Conservation (phyloP, 2,329 filamentous ascomycete genomes). For the Venturia aucupariae region DNA sequence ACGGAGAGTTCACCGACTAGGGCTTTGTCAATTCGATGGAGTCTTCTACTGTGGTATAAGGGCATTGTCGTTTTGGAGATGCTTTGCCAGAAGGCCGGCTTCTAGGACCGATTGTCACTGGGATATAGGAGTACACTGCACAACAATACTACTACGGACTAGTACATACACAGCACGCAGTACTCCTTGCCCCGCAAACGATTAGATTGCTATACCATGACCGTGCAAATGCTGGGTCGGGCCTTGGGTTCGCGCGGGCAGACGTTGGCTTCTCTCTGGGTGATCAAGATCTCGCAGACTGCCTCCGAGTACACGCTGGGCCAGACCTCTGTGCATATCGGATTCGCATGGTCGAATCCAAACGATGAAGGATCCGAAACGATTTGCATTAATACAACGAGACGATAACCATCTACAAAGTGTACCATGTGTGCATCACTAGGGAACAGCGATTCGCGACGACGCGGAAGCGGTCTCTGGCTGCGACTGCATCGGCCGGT, state of each 20-base stretch:
- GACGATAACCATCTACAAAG: no score
- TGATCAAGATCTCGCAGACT: no score
- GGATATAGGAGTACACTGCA: no score
- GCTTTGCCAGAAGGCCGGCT: no score
- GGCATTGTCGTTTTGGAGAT: background rate
- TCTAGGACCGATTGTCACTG: background rate
- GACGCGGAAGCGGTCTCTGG: background rate
- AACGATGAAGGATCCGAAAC: background rate
- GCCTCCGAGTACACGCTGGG: background rate
- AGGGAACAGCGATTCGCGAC: no score
- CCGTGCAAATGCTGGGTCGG: background rate
- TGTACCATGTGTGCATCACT: background rate
- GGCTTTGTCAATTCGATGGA: background rate
- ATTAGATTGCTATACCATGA: no score
- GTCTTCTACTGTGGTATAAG: background rate
- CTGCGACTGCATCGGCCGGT: background rate
- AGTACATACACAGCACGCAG: no score
- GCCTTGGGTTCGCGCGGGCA: background rate
- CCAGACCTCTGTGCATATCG: background rate
- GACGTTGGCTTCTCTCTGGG: no score
- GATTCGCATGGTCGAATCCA: background rate
- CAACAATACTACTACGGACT: no score
- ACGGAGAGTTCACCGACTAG: background rate
- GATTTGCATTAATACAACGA: no score
- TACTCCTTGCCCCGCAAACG: no score